Evolutionary conservation across 805 yeast genomes (phyloP), one percentile per base, ranked within the genome.

Genomic region (Lipomyces sp.): DNA sequence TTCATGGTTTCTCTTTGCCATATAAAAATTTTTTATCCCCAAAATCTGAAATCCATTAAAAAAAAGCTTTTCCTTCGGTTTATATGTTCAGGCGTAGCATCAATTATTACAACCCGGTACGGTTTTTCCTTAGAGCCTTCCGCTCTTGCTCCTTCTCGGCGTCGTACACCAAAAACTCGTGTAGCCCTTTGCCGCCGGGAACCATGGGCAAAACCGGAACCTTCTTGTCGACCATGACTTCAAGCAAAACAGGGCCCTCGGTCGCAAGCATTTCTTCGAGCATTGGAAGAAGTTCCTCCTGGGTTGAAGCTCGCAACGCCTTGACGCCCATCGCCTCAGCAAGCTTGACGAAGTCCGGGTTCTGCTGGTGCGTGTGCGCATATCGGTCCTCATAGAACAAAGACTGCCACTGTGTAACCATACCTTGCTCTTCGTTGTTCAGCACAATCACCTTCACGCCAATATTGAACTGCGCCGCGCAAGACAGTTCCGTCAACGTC

Each of bases 401-500:
- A 11, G 96, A 85, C 75, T 93, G 98, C 98, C 98, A 93, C 72
- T 93, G 98, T 13, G 98, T 91, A 49, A 93, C 98, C 98, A 93
- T 93, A 68, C 98, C 98, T 75, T 93, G 98, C 75, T 93, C 98
- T 74, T 91, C 98, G 70, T 93, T 93, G 73, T 93, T 93, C 67
- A 93, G 76, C 49, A 93, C 83, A 68, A 88, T 77, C 54, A 87
- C 79, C 76, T 93, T 93, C 59, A 93, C 84, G 51, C 96, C 96
- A 44, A 95, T 84, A 56, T 77, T 78, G 54, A 91, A 95, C 76
- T 93, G 98, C 39, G 88, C 95, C 24, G 98, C 98, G 36, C 95
- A 83, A 21, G 91, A 79, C 67, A 93, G 76, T 76, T 93, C 98
- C 70, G 82, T 86, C 58, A 93, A 76, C 22, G 98, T 89, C 98